Base-by-base conservation (phyloP, 768 basidiomycete genomes). In the Mycena venus region DNA sequence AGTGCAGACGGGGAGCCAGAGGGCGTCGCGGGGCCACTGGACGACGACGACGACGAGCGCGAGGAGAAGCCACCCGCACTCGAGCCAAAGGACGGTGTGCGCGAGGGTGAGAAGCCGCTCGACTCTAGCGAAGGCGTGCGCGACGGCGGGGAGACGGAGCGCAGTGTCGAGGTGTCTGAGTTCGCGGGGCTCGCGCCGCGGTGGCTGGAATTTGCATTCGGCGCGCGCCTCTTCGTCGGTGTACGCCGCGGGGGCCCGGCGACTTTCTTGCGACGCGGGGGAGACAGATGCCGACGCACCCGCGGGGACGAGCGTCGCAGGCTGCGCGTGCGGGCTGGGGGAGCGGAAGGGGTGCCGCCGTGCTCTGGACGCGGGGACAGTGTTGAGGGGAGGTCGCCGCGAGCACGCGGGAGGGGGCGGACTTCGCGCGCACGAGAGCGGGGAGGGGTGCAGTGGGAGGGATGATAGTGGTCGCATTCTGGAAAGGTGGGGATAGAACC, bases 281-380 rank as follows among this genome's bases (percentile, higher is more conserved):
- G n/a, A n/a, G n/a, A n/a, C n/a, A 14, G 67, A 19, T 9, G 11
- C 17, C 1, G 49, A 51, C 2, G 49, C 25, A 6, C 11, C 2
- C 34, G 56, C 14, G 29, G 66, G 36, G 11, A 47, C 66, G 49
- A 73, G 27, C 38, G 61, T 38, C 27, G 36, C 44, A 1, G 56
- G 73, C n/a, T 73, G 68, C 15, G 69, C 27, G 32, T 40, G 68
- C 8, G 76, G 80, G 64, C 68, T 77, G 31, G 79, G 76, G 5
- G 77, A 68, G n/a, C 67, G 25, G 74, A 80, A 79, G 29, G 70
- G 61, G 40, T 74, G 78, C 27, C 53, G 64, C n/a, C 63, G 74
- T 42, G 77, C 51, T 38, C 68, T 63, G 8, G 68, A 68, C 1
- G 72, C 72, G 25, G 67, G 59, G 38, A 68, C 38, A 44, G 69